A percentile compares a stretch with the other conserved stretches of the same genome.
Evolutionary conservation across 1,284 basidiomycete genomes (phyloP).

Genomic region (Microbotryum saponariae): DNA sequence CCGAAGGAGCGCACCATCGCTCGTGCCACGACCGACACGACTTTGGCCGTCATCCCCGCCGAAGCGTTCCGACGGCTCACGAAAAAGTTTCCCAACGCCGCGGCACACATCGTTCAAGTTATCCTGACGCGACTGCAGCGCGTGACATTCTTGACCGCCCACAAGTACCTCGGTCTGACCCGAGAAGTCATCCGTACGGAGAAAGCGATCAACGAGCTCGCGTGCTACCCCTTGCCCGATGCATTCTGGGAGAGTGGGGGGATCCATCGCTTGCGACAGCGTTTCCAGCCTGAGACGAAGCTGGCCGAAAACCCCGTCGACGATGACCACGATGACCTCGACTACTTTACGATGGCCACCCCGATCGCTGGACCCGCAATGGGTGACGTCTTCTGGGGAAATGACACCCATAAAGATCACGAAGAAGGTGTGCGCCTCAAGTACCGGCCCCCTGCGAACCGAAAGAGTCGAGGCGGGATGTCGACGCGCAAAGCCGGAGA

Average conservation of each 20-base stretch:
- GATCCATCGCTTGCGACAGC: slow-evolving; percentile 75
- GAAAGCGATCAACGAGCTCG: slow-evolving; percentile 91
- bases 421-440: slow-evolving; percentile 23
- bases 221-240: slow-evolving; percentile 83
- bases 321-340: slow-evolving; percentile 27
- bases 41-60: slow-evolving; percentile 95
- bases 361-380: slow-evolving; percentile 36
- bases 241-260: slow-evolving; percentile 93
- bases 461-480: slow-evolving; percentile 17
- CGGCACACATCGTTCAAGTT: slow-evolving; percentile 95
- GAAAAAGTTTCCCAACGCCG: slow-evolving; percentile 91
- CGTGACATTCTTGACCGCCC: slow-evolving; percentile 89
- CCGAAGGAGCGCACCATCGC: slow-evolving; percentile 53
- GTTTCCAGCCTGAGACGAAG: slow-evolving; percentile 47
- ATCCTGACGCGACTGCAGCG: slow-evolving; percentile 92
- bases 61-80: slow-evolving; percentile 87
- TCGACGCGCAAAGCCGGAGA: slow-evolving; percentile 26
- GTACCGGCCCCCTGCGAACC: slow-evolving; percentile 32
- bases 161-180: slow-evolving; percentile 91
- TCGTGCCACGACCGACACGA: slow-evolving; percentile 85
- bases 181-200: slow-evolving; percentile 93
- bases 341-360: slow-evolving; percentile 40
- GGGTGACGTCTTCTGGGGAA: slow-evolving; percentile 35
- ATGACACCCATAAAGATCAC: slow-evolving; percentile 3
- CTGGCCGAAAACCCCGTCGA: slow-evolving; percentile 22